Evolutionary conservation across 2,329 filamentous ascomycete species (phyloP), one percentile per base, ranked within the genome.

Genomic region (Pyrenochaeta sp.): DNA sequence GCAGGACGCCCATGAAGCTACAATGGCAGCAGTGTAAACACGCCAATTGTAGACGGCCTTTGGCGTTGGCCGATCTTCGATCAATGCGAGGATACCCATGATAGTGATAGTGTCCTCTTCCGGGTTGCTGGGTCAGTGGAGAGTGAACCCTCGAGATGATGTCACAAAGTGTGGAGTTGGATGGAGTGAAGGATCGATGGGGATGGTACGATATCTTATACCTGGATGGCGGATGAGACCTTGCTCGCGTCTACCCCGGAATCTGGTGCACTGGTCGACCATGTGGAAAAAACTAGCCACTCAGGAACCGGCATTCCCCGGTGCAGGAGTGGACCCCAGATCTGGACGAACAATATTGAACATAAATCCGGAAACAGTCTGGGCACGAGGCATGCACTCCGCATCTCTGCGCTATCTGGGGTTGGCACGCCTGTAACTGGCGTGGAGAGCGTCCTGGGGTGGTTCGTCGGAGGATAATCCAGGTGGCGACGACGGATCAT

Each of bases 21-120:
- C 74, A 4, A 72, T 71, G 8, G 80, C 79, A 24, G 77, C 76
- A 10, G 77, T 71, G 59, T 81, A 83, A 22, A 83, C 75, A 34
- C 76, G 71, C 80, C 80, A 82, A 66, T 82, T 83, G 74, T 83
- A 83, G 45, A 83, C 80, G 41, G 72, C 71, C 61, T 74, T 77
- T 17, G 80, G 80, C 49, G 80, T 82, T 20, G 80, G 80, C 58
- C 80, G 55, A 30, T 68, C 65, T 53, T 68, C 63, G 40, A 66
- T 56, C 28, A 66, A 52, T 38, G 56, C 43, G 47, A 66, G 60
- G 35, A 65, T 50, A 36, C 63, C 63, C 63, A 66, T 66, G 17
- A 26, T 56, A 50, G 24, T 11, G 38, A 46, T 11, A 20, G 20
- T 30, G 11, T 19, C 35, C 23, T 29, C 30, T 14, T 27, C 19